Conservation (phyloP, 257 asterid genomes). For the Anisodus acutangulus region DNA sequence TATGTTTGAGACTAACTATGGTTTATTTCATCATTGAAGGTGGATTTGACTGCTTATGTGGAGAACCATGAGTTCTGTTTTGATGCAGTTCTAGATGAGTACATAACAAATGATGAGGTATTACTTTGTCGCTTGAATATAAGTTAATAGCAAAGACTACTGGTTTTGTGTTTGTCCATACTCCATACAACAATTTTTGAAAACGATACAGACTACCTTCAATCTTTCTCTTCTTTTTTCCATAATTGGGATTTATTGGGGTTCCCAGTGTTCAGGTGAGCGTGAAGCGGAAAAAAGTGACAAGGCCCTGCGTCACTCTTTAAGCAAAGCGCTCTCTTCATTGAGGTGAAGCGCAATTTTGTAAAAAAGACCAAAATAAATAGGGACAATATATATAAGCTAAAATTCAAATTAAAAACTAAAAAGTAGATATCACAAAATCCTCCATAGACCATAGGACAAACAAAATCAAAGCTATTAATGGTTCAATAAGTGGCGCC, state of each 20-base stretch:
- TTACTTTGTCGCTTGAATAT: not conserved
- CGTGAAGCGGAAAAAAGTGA: too few relatives aligned
- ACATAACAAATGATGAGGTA: slow-evolving; percentile 97
- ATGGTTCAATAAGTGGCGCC: too few relatives aligned
- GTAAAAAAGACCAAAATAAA: too few relatives aligned
- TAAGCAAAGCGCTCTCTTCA: too few relatives aligned
- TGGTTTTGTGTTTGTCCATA: not conserved
- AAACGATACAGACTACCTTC: not conserved
- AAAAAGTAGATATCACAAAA: too few relatives aligned
- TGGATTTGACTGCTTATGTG: slow-evolving; percentile 97
- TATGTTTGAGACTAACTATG: slow-evolving; percentile 36
- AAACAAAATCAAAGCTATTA: too few relatives aligned
- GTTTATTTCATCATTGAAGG: slow-evolving; percentile 57
- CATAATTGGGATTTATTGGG: not conserved
- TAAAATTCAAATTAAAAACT: too few relatives aligned
- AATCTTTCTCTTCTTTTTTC: not conserved
- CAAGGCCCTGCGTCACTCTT: too few relatives aligned
- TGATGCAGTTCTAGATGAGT: slow-evolving; percentile 96
- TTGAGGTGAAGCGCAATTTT: too few relatives aligned
- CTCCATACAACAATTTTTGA: slow-evolving; percentile 7
- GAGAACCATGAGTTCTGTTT: slow-evolving; percentile 98
- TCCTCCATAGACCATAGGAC: too few relatives aligned
- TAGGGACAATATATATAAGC: too few relatives aligned
- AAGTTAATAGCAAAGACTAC: not conserved
- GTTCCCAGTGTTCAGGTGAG: not conserved